phyloP scores from a whole-genome alignment of 768 basidiomycete species.

The Trametopsis cervina region DNA sequence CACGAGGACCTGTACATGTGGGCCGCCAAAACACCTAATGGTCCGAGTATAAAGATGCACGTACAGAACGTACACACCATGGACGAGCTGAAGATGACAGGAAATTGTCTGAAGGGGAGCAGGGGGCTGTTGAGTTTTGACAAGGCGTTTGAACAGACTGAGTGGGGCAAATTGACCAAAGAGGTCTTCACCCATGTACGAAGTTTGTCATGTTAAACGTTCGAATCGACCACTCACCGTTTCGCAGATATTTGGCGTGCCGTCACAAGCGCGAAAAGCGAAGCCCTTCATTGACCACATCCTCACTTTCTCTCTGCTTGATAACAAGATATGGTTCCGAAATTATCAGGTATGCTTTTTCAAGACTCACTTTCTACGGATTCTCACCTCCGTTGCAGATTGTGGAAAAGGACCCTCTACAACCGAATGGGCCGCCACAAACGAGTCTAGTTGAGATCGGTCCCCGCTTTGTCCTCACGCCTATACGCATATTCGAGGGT shows the following conservation, averaged over 20 bases:
- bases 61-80: constrained; percentile 99
- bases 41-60: constrained; percentile 94
- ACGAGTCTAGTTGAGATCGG: constrained; percentile 95
- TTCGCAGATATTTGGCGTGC: constrained; percentile 87
- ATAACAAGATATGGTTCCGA: constrained; percentile 98
- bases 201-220: constrained; percentile 10
- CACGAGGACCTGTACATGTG: constrained; percentile 96
- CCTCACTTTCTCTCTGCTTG: constrained; percentile 91
- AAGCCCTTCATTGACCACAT: constrained; percentile 99
- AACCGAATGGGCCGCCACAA: constrained; percentile 78
- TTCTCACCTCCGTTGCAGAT: constrained; percentile 43
- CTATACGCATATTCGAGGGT: constrained; percentile 97
- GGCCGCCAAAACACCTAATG: constrained; percentile 96
- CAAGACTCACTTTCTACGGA: not conserved
- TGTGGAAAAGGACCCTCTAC: constrained; percentile 87
- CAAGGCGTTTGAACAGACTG: constrained; percentile 79
- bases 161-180: constrained; percentile 82
- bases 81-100: constrained; percentile 99
- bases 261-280: constrained; percentile 79
- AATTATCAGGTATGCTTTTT: constrained; percentile 74
- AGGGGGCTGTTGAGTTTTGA: constrained; percentile 92
- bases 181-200: constrained; percentile 91
- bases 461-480: constrained; percentile 93
- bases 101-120: constrained; percentile 95
- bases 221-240: not conserved